Evolutionary conservation across 176 grass and related monocot genomes (phyloP), one percentile per base, ranked within the genome.

Genomic region (Musa troglodytarum): DNA sequence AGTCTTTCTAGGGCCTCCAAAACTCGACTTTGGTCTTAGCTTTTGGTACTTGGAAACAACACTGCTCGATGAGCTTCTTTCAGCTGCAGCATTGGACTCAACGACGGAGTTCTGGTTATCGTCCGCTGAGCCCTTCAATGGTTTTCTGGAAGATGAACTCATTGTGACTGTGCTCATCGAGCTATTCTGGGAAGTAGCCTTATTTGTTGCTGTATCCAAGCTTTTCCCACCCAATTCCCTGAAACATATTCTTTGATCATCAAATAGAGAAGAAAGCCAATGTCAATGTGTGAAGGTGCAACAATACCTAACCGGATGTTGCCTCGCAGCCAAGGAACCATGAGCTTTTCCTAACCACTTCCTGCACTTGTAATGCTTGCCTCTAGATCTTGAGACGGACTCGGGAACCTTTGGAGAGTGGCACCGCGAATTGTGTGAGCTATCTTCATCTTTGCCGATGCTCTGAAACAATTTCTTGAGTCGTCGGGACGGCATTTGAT

Each of bases 281-380:
- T 49, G 57, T 7, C 11, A 34, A 52, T 24, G 20, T 52, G 10
- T 29, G 43, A 52, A 14, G 10, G 52, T 9, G 65, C 10, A 4
- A 5, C 3, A 25, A 24, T 65, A 77, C 75, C 75, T 65, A 64
- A 65, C 61, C 64, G 29, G 58, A 49, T 52, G 59, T 2, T 64
- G 10, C 25, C 65, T 77, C 25, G 20, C 11, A 2, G 10, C 17
- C 13, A n/a, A 24, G 24, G 20, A 24, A 11, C 8, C 19, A 16
- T 26, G 12, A 11, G 8, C 20, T 10, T 53, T 52, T 11, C 49
- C 75, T n/a, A 24, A 12, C 75, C 75, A 77, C 52, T 65, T 77
- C 49, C 75, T 77, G 61, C 75, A 65, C 61, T 77, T 77, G 59
- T 77, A 77, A 65, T 65, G 49, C n/a, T 77, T 77, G 59, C 75